Percentiles rank a stretch among this genome's conserved stretches.
These are phyloP conservation scores for Mallotus repandus DNA, from an alignment of 441 rosid genomes.

Conservation along the genomic window DNA sequence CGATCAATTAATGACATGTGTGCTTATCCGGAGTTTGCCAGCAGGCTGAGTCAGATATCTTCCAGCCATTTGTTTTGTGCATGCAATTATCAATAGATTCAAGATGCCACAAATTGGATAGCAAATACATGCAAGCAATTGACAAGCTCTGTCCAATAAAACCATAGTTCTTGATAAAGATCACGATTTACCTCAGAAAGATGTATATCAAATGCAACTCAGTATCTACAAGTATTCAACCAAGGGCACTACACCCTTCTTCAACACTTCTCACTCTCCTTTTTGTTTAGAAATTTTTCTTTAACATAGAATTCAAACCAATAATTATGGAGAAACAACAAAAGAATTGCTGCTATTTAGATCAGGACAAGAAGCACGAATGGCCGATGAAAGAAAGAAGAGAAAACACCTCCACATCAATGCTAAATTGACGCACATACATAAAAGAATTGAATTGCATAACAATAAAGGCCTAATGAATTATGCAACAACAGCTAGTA, in stretches of 20 bases:
- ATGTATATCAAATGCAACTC: no score
- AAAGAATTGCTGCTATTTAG: conserved; percentile 1
- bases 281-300: no score
- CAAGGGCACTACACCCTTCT: no score
- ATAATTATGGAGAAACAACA: no score
- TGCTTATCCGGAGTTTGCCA: conserved; percentile 18
- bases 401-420: conserved; percentile 7
- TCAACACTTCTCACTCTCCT: no score
- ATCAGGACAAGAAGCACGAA: not conserved
- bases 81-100: not conserved
- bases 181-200: not conserved
- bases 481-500: not conserved
- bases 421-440: conserved; percentile 3
- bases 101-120: not conserved
- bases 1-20: conserved; percentile 4
- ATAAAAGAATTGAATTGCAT: conserved; percentile 13
- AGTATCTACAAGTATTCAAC: no score
- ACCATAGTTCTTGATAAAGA: not conserved
- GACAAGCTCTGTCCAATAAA: not conserved
- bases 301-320: no score
- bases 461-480: not conserved
- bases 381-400: conserved; percentile 1
- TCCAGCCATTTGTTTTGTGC: conserved; percentile 6
- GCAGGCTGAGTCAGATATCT: conserved; percentile 3
- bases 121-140: conserved; percentile 1